Percentiles rank a stretch among this genome's conserved stretches.
Conservation (phyloP, 306 rosid species). For the Psophocarpus tetragonolobus region DNA sequence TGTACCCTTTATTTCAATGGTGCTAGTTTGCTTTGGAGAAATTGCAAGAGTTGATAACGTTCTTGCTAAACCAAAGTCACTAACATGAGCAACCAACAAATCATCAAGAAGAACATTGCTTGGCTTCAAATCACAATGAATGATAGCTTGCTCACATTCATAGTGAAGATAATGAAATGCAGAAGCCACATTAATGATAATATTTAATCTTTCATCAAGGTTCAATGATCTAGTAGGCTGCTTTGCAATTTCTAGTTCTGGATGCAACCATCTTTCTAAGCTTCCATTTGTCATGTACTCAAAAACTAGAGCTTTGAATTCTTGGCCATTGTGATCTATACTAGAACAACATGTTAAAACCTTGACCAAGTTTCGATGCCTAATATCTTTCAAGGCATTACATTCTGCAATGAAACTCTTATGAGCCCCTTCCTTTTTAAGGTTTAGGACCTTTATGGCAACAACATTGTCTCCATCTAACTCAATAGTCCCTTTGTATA, state of each 20-base stretch:
- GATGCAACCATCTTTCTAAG: conserved; percentile 40
- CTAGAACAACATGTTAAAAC: conserved; percentile 41
- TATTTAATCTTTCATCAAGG: conserved; percentile 31
- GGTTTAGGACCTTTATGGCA: conserved; percentile 43
- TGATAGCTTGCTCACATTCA: conserved; percentile 21
- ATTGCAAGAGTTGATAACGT: background rate
- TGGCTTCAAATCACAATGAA: conserved; percentile 45
- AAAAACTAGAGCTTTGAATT: conserved; percentile 42
- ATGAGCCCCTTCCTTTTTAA: conserved; percentile 35
- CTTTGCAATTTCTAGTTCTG: background rate
- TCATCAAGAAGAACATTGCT: conserved; percentile 36
- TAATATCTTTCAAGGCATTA: conserved; percentile 26
- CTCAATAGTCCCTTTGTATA: conserved; percentile 33
- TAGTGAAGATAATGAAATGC: conserved; percentile 37
- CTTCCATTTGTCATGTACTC: conserved; percentile 39
- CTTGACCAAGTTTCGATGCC: conserved; percentile 39
- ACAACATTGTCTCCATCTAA: conserved; percentile 3
- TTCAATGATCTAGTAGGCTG: background rate
- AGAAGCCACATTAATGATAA: conserved; percentile 23
- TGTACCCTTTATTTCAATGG: conserved; percentile 30
- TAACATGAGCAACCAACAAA: conserved; percentile 32
- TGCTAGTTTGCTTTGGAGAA: conserved; percentile 12
- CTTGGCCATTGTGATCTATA: conserved; percentile 31
- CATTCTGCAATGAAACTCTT: conserved; percentile 40
- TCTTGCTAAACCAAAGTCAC: conserved; percentile 42